Evolutionary conservation across 345 rosid genomes (phyloP).

Genomic region (Kernera saxatilis): DNA sequence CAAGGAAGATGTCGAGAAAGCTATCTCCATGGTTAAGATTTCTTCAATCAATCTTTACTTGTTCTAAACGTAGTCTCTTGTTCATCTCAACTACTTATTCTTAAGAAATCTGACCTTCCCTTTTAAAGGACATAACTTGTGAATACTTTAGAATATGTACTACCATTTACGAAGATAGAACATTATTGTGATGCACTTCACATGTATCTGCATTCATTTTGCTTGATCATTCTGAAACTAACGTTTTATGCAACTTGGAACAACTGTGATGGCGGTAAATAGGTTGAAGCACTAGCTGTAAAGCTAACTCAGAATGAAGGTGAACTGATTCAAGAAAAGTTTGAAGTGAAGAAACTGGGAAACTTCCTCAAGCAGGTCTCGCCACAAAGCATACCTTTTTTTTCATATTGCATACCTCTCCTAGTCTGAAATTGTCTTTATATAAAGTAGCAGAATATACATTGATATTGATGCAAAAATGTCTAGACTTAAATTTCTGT

Average conservation of each 20-base stretch:
- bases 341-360: conserved; percentile 92
- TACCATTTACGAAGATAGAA: too few species aligned
- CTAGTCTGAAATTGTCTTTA: neutral
- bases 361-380: conserved; percentile 88
- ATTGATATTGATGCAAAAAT: too few species aligned
- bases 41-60: neutral
- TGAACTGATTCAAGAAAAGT: conserved; percentile 93
- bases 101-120: too few species aligned
- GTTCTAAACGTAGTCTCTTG: too few species aligned
- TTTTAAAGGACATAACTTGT: too few species aligned
- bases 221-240: neutral
- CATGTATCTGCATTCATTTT: too few species aligned
- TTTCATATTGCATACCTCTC: neutral
- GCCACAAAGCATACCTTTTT: neutral
- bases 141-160: too few species aligned
- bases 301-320: conserved; percentile 99
- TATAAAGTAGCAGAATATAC: too few species aligned
- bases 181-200: too few species aligned
- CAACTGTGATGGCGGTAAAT: neutral
- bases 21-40: conserved; percentile 83
- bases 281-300: conserved; percentile 97
- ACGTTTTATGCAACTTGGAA: neutral
- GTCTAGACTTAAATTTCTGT: too few species aligned
- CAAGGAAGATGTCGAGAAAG: conserved; percentile 95
- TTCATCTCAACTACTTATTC: too few species aligned